Evolutionary conservation across 2,329 filamentous ascomycete genomes (phyloP).

Genomic region (Phaeomoniella chlamydospora): DNA sequence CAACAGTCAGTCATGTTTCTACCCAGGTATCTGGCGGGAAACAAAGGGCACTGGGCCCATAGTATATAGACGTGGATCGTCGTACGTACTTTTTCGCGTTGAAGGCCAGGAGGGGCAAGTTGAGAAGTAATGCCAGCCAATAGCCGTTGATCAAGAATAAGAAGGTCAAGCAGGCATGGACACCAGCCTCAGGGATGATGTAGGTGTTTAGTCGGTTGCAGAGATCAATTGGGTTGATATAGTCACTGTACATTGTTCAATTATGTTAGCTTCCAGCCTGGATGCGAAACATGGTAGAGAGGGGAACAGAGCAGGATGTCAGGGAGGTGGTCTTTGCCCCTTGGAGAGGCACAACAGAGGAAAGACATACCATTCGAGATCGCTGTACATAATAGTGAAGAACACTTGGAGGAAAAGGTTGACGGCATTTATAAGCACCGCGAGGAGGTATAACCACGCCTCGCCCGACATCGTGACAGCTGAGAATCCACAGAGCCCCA

Average conservation of each 20-base stretch:
- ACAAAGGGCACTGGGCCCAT: neutral
- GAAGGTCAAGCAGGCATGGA: slow-evolving; percentile 90
- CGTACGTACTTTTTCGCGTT: slow-evolving; percentile 88
- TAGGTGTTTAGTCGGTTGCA: slow-evolving; percentile 99
- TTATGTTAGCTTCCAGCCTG: too few relatives aligned
- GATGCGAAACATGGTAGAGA: slow-evolving; percentile 1
- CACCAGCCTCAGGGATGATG: slow-evolving; percentile 95
- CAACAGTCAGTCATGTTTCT: neutral
- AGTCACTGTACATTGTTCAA: slow-evolving; percentile 58
- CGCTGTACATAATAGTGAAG: slow-evolving; percentile 99
- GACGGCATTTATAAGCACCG: slow-evolving; percentile 98
- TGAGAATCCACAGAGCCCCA: slow-evolving; percentile 1
- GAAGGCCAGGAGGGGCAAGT: slow-evolving; percentile 81
- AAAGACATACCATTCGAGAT: slow-evolving; percentile 84
- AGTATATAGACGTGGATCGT: neutral
- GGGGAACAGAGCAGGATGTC: too few relatives aligned
- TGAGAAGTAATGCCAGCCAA: slow-evolving; percentile 86
- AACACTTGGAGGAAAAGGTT: slow-evolving; percentile 99
- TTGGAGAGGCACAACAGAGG: neutral
- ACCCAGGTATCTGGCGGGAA: too few relatives aligned
- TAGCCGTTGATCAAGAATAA: slow-evolving; percentile 98
- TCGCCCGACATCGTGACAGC: slow-evolving; percentile 72
- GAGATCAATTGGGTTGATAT: slow-evolving; percentile 99
- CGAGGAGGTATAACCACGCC: slow-evolving; percentile 94
- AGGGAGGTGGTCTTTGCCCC: slow-evolving; percentile 2